A percentile compares a stretch with the other conserved stretches of the same genome.
Conservation (phyloP, 2,329 filamentous ascomycete species). For the Alternaria postmessia region DNA sequence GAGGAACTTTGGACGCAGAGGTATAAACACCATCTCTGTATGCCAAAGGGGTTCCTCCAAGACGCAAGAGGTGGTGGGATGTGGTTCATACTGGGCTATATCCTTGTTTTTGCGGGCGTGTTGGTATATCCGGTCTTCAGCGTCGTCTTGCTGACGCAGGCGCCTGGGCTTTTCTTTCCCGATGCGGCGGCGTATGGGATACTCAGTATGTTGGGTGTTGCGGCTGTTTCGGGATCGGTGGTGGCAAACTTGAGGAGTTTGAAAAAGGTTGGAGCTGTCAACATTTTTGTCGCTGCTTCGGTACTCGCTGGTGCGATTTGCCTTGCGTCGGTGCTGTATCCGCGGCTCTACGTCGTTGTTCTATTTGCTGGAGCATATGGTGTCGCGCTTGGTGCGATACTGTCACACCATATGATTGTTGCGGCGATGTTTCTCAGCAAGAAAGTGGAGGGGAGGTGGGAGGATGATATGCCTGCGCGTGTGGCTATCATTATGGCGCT, state of each 20-base stretch:
- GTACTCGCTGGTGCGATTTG: background rate
- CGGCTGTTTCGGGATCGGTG: conserved; percentile 11
- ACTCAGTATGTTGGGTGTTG: conserved; percentile 12
- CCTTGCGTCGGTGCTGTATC: background rate
- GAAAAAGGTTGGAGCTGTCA: conserved; percentile 6
- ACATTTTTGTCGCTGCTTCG: conserved; percentile 7
- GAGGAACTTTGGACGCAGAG: background rate
- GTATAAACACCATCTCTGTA: background rate
- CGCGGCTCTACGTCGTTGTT: background rate
- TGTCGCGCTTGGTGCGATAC: conserved; percentile 12
- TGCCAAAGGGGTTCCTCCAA: background rate
- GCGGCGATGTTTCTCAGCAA: background rate
- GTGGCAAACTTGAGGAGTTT: background rate
- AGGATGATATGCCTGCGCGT: conserved; percentile 7
- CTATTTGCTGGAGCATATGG: conserved; percentile 11
- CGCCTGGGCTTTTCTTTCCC: background rate
- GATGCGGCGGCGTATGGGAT: conserved; percentile 1
- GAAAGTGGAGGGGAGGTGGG: conserved; percentile 5
- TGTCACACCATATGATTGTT: conserved; percentile 1
- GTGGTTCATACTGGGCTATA: background rate
- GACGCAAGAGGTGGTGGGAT: background rate
- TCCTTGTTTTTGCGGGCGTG: background rate
- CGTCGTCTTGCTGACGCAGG: background rate
- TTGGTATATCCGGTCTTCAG: background rate
- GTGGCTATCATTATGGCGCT: conserved; percentile 11